These are phyloP conservation scores for Neospermospora avenae DNA, from an alignment of 2,329 filamentous ascomycete species.

Conservation along the genomic window DNA sequence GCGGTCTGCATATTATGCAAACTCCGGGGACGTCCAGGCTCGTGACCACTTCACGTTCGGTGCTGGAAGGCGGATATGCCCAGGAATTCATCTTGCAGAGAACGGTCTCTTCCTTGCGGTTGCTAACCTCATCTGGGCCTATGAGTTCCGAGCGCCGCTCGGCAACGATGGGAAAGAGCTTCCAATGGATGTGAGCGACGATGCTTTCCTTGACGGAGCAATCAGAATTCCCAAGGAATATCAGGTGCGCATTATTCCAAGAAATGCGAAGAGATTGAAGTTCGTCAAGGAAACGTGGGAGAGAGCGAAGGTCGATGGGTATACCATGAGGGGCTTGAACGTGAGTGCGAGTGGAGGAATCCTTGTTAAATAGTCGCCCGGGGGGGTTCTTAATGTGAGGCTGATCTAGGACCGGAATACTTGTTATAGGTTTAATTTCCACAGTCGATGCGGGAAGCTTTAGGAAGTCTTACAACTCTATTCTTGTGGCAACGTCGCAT, in stretches of 20 bases:
- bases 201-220: slow-evolving; percentile 3
- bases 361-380: no score
- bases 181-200: slow-evolving; percentile 32
- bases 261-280: slow-evolving; percentile 19
- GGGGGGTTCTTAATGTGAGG: no score
- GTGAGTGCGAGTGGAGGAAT: no score
- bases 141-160: slow-evolving; percentile 44
- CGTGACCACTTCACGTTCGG: slow-evolving; percentile 37
- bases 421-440: no score
- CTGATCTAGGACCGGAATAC: no score
- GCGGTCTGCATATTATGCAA: slow-evolving; percentile 36
- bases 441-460: no score
- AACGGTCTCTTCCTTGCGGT: neutral
- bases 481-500: no score
- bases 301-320: slow-evolving; percentile 33
- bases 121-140: slow-evolving; percentile 15
- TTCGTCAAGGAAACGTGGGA: slow-evolving; percentile 32
- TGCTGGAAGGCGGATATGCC: slow-evolving; percentile 47
- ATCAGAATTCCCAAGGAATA: slow-evolving; percentile 7
- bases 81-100: slow-evolving; percentile 45
- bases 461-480: no score
- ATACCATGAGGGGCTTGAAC: no score
- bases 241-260: slow-evolving; percentile 7
- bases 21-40: slow-evolving; percentile 49
- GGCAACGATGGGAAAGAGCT: slow-evolving; percentile 37